These are phyloP conservation scores for Cairneyella variabilis DNA, from an alignment of 495 filamentous ascomycete species.

Conservation along the genomic window DNA sequence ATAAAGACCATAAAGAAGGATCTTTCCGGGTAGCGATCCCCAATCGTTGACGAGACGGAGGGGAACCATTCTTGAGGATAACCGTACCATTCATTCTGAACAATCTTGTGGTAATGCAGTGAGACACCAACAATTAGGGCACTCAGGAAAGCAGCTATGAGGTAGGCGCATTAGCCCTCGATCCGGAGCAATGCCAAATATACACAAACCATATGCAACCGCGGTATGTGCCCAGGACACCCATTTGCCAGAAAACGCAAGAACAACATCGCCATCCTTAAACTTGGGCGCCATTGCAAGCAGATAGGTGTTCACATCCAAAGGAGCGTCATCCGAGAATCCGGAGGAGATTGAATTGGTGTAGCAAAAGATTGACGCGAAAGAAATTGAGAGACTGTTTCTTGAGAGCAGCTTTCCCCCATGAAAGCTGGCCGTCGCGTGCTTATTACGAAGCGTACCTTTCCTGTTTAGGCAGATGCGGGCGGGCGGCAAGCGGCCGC, in stretches of 20 bases:
- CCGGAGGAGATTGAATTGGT: slow-evolving; percentile 20
- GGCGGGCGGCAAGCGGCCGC: neutral
- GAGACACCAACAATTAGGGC: slow-evolving; percentile 80
- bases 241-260: slow-evolving; percentile 86
- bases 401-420: too few species aligned
- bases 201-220: slow-evolving; percentile 73
- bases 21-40: slow-evolving; percentile 94
- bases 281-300: slow-evolving; percentile 70
- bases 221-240: slow-evolving; percentile 83
- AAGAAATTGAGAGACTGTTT: neutral
- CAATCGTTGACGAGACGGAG: slow-evolving; percentile 97
- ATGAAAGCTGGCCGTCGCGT: too few species aligned
- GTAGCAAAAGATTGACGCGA: slow-evolving; percentile 18
- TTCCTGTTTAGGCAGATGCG: too few species aligned
- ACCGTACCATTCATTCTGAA: slow-evolving; percentile 94
- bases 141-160: slow-evolving; percentile 80
- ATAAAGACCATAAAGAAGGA: slow-evolving; percentile 97
- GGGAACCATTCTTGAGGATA: slow-evolving; percentile 99
- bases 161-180: too few species aligned
- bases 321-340: slow-evolving; percentile 24
- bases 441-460: too few species aligned
- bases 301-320: slow-evolving; percentile 24
- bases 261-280: slow-evolving; percentile 84
- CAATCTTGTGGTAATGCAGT: slow-evolving; percentile 94
- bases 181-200: too few species aligned